A percentile compares a stretch with the other conserved stretches of the same genome.
Conservation (phyloP, 495 filamentous ascomycete species). For the Neurospora cerealis region DNA sequence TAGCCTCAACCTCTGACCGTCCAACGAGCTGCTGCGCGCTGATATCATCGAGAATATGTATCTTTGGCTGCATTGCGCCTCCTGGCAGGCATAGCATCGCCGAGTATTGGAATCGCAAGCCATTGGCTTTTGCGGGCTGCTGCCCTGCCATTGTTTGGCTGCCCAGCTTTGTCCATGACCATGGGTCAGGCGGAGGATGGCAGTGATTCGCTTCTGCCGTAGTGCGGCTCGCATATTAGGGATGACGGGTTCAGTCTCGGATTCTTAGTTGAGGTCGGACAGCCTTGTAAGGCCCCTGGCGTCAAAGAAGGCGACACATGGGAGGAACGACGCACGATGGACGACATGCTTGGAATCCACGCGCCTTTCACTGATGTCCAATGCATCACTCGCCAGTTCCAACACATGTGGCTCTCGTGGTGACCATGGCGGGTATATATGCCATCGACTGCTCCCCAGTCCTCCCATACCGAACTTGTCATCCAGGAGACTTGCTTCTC, state of each 20-base stretch:
- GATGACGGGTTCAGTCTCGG: background rate
- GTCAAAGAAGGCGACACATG: background rate
- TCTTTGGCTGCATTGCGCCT: background rate
- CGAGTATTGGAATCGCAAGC: background rate
- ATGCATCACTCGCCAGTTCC: background rate
- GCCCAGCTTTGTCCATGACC: background rate
- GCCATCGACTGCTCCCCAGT: background rate
- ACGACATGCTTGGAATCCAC: background rate
- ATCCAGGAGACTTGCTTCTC: background rate
- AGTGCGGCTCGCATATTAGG: background rate
- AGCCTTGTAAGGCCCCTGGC: conserved; percentile 2
- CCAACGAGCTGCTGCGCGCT: background rate
- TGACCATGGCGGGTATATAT: background rate
- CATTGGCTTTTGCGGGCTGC: background rate
- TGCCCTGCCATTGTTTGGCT: background rate
- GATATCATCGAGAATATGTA: background rate
- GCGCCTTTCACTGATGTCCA: background rate
- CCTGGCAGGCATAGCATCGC: background rate
- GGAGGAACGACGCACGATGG: background rate
- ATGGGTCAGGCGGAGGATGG: background rate
- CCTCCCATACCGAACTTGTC: background rate
- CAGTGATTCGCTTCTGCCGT: background rate
- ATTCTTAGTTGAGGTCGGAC: background rate
- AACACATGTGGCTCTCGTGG: background rate
- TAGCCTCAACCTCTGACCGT: background rate